Base-by-base conservation (phyloP, 306 rosid species). In the Quercus aquifolioides region DNA sequence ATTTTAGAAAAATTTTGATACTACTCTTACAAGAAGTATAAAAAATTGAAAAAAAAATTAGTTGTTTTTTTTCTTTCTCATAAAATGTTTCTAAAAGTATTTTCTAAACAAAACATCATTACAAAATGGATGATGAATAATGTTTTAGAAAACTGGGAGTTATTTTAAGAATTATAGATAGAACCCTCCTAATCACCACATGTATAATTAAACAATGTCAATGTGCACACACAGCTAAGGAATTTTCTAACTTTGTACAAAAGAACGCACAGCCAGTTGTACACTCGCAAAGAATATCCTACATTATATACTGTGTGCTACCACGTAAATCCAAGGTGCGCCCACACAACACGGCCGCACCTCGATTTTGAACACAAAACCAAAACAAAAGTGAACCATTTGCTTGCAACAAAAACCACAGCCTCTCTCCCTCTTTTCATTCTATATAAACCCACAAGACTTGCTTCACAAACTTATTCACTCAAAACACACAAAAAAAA, bases 281-380 rank as follows among this genome's bases (percentile, higher is more conserved):
- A 35, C 1, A 20, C 74, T 82, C 12, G 12, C 77, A 71, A 23
- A 0, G 89, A 84, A 87, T 87, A 87, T 86, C 69, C 87, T 18
- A 41, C 1, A 4, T 12, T 2, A 71, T 51, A 78, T 80, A 12
- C 96, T 46, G 80, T 82, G 96, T 84, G 90, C 89, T 73, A 81
- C 55, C 38, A 5, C 31, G 46, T 38, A 18, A 21, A 68, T 78
- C 77, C 79, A 33, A 81, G 54, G 73, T 64, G 76, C 78, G 41
- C 60, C 23, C 51, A 68, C 43, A 80, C 74, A 41, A 41, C 12
- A 41, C 46, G 26, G 57, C 74, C 74, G 23, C 58, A 11, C 23
- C 33, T 12, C 6, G 20, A 25, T 49, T 73, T 71, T 23, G 20
- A 7, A 23, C 69, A 28, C 69, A 63, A 6, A 62, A 63, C 30